Conservation (phyloP, 257 asterid species). For the Nyctanthes arbortristis region DNA sequence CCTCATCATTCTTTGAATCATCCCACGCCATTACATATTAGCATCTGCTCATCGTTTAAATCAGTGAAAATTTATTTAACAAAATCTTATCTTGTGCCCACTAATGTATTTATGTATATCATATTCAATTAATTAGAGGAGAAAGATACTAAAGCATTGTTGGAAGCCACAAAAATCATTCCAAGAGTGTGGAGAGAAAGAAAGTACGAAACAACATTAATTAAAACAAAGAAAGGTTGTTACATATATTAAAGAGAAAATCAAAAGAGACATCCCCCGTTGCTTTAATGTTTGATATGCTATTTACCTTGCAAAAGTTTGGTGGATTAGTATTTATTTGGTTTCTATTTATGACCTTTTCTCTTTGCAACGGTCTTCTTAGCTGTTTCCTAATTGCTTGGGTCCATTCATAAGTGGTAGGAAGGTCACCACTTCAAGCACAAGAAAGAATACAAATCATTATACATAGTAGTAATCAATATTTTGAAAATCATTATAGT, state of each 20-base stretch:
- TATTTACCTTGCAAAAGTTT: not conserved
- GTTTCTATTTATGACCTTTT: not conserved
- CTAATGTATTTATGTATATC: too few species aligned
- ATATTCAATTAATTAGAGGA: not conserved
- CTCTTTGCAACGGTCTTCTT: conserved; percentile 1
- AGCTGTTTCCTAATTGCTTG: conserved; percentile 4
- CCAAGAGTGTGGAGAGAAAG: not conserved
- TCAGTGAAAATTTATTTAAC: too few species aligned
- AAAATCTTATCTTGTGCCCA: too few species aligned
- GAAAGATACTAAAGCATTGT: not conserved
- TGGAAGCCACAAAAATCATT: not conserved
- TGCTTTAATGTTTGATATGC: not conserved
- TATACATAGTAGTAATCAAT: too few species aligned
- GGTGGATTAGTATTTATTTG: conserved; percentile 1
- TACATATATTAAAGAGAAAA: not conserved
- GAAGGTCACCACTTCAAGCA: conserved; percentile 26
- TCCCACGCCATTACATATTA: too few species aligned
- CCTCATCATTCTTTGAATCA: too few species aligned
- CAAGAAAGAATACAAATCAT: not conserved
- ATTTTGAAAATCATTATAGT: too few species aligned
- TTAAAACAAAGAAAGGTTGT: not conserved
- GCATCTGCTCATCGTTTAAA: too few species aligned
- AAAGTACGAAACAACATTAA: not conserved
- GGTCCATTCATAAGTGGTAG: conserved; percentile 26
- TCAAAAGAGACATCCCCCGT: not conserved